A percentile compares a stretch with the other conserved stretches of the same genome.
These are phyloP conservation scores for Phytophthora crassamura DNA, from an alignment of 352 stramenopile species.

Conservation along the genomic window DNA sequence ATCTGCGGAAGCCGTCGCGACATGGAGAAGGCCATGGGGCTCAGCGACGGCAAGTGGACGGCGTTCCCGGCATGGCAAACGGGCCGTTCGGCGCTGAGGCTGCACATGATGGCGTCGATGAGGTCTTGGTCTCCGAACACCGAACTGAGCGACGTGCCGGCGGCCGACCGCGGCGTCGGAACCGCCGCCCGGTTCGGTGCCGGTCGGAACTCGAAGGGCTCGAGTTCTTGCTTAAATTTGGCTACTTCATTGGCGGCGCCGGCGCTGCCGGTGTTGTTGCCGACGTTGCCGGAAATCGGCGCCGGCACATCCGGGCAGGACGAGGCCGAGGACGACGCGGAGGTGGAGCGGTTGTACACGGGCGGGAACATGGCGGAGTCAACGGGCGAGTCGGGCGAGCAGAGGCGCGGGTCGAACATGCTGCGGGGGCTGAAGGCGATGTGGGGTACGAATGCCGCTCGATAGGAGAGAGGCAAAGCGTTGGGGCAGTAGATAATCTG, in stretches of 20 bases:
- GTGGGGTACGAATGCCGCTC: conserved; percentile 49
- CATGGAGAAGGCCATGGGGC: conserved; percentile 23
- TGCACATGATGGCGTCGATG: conserved; percentile 83
- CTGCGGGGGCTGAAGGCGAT: conserved; percentile 12
- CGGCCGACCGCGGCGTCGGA: conserved; percentile 30
- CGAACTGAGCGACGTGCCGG: conserved; percentile 63
- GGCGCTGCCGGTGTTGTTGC: neutral
- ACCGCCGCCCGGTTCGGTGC: neutral
- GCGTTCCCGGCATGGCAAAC: no score
- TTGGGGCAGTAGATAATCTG: conserved; percentile 44
- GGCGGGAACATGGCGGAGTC: conserved; percentile 79
- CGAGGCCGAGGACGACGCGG: conserved; percentile 34
- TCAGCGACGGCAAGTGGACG: conserved; percentile 8
- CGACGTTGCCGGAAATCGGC: neutral
- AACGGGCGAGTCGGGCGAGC: conserved; percentile 65
- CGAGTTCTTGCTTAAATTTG: conserved; percentile 46
- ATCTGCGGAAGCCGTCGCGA: conserved; percentile 24
- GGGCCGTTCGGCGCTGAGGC: conserved; percentile 63
- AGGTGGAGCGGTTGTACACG: conserved; percentile 56
- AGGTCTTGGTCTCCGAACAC: conserved; percentile 83
- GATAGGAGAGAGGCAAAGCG: conserved; percentile 39
- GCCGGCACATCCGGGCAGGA: conserved; percentile 23
- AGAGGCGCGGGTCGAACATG: conserved; percentile 41
- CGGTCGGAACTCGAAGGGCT: conserved; percentile 73
- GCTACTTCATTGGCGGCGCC: conserved; percentile 1